Base-by-base conservation (phyloP, 2,329 filamentous ascomycete species). In the Neonectria faginata region DNA sequence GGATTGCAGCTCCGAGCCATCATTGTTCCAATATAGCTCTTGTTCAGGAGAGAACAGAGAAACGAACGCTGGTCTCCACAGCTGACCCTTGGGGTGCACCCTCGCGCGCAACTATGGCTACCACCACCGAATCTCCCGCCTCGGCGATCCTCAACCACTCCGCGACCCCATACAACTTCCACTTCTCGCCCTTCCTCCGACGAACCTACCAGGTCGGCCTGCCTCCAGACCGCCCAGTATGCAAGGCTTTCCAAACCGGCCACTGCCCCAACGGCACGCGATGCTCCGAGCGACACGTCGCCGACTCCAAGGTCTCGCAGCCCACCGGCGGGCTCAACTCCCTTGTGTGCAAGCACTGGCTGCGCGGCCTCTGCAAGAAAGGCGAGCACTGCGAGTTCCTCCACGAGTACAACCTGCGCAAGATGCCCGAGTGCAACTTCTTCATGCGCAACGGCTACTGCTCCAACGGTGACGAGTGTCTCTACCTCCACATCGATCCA, bases 371-470 rank as follows among this genome's bases (percentile, higher is more conserved):
- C 20, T 99, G 96, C 85, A 99, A 99, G 78, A 98, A 98, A 81
- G 96, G 95, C 74, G 91, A 97, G 76, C 89, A 90, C 71, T 99
- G 96, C 89, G 96, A 99, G 83, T 99, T 98, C 75, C 85, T 98
- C 53, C 96, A 99, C 85, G 96, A 98, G 81, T 99, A 97, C 84
- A 98, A 99, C 81, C 87, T 99, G 72, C 90, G 96, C 68, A 94
- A 96, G 80, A 98, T 98, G 93, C 94, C 96, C 67, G 96, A 98
- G 82, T 99, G 96, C 82, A 97, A 97, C 76, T 97, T 97, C 80
- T 98, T 95, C 81, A 90, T 94, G 62, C 88, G 94, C 66, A 97
- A 96, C 76, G 93, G 93, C 60, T 97, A 97, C 79, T 99, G 96
- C 82, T 93, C 92, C 68, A 97, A 97, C 81, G 96, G 95, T 70